Base-by-base conservation (phyloP, 2,329 filamentous ascomycete species). In the Penicillium sp. region DNA sequence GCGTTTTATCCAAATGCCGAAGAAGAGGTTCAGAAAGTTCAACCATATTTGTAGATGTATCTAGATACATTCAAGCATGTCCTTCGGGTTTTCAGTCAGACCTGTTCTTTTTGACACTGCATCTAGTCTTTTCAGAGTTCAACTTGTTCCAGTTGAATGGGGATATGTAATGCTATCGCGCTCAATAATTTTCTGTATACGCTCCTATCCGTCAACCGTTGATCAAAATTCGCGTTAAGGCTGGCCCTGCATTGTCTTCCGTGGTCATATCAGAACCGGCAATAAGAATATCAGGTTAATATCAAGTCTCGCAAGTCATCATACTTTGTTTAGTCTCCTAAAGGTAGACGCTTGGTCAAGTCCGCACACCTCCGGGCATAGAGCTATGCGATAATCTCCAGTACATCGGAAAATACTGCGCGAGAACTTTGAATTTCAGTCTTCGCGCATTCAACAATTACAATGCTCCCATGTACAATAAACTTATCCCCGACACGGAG, bases 81-180 rank as follows among this genome's bases (percentile, higher is more conserved):
- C 23, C 5, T 23, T 23, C 23, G 23, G 23, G 23, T 23, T 23
- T 23, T 5, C n/a, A n/a, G n/a, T n/a, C n/a, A n/a, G n/a, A n/a
- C 23, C 23, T 23, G 5, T 23, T 23, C 5, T 23, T 5, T 23
- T 5, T 23, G 23, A 23, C 23, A 5, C 3, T 23, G 23, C 23
- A 23, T 23, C 23, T 23, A 23, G 23, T 3, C 5, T 23, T 23
- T 23, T 23, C 23, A 23, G 23, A 23, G 23, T 35, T 35, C 10
- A n/a, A 35, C 36, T 11, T 47, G 18, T 42, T 35, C 35, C 23
- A 36, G 16, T 18, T 29, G 16, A 42, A 50, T 56, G 44, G 61
- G 57, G 56, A 65, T 60, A 67, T 67, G 67, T 59, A 67, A 67
- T 63, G 68, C 69, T 62, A 63, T 66, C 60, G 53, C 54, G 54